These are phyloP conservation scores for Magnolia kwangsiensis DNA, from an alignment of 164 flowering plant species.

Conservation along the genomic window DNA sequence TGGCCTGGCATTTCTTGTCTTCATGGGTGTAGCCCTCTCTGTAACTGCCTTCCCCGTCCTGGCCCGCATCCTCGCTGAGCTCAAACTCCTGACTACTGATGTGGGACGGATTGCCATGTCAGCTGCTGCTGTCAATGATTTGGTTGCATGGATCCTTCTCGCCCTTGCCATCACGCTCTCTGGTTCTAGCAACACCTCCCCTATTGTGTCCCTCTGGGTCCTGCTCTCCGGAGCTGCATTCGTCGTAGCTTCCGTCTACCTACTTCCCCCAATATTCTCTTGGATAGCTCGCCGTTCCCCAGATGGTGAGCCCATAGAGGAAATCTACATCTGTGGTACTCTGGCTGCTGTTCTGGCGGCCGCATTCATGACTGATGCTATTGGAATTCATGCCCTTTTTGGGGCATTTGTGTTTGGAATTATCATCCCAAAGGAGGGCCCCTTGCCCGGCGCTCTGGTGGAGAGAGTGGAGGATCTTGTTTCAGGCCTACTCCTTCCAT, in stretches of 20 bases:
- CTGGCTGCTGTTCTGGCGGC: conserved; percentile 60
- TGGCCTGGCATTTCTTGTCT: conserved; percentile 49
- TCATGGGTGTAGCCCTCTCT: conserved; percentile 87
- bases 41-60: conserved; percentile 81
- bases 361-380: conserved; percentile 64
- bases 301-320: conserved; percentile 70
- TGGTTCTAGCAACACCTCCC: conserved; percentile 39
- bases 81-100: conserved; percentile 78
- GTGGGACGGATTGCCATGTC: conserved; percentile 83
- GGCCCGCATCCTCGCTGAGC: conserved; percentile 80
- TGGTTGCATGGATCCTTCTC: conserved; percentile 78
- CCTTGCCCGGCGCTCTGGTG: conserved; percentile 57
- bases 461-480: conserved; percentile 85
- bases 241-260: conserved; percentile 20
- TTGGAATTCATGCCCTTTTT: conserved; percentile 80
- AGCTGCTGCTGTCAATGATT: conserved; percentile 82
- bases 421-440: conserved; percentile 72
- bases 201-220: conserved; percentile 59
- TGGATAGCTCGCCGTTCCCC: conserved; percentile 50
- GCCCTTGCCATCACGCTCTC: conserved; percentile 76
- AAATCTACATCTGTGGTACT: conserved; percentile 58
- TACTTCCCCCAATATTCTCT: conserved; percentile 42
- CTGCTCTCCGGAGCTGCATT: conserved; percentile 49
- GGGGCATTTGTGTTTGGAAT: conserved; percentile 78
- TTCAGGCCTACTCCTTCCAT: conserved; percentile 72